Evolutionary conservation across 257 asterid species (phyloP), one percentile per base, ranked within the genome.

Genomic region (Nicotiana sylvestris): DNA sequence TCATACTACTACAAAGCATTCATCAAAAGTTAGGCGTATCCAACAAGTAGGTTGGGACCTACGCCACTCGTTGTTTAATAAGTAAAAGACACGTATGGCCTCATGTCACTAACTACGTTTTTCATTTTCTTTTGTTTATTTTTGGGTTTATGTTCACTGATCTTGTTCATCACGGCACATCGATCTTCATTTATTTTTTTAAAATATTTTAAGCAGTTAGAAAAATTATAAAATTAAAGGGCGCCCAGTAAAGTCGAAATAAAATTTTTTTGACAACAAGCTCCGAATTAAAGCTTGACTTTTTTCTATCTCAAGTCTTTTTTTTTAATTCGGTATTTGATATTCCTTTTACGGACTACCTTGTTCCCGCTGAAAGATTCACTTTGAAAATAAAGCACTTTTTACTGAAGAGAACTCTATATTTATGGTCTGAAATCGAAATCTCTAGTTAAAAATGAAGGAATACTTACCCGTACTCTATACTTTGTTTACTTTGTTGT

Each of bases 31-130:
- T 70, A 21, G 78, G 78, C 60, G 78, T 70, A 21, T 21, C 78
- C 49, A 43, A 43, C 60, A 70, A 70, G 60, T 21, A 70, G 60
- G 56, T 43, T 43, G n/a, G 58, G 37, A 43, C 21, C 43, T 21
- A 5, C 78, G 15, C 15, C 32, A 37, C 51, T 18, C 35, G 39
- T 25, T 25, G 7, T 12, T 3, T 46, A 21, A 17, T 2, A 72
- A 11, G 25, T 4, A 43, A 21, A 21, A 43, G 3, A 69, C 60
- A 72, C 80, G 62, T 74, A 74, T 74, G 27, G 79, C 61, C 79
- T 72, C n/a, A 43, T 46, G 79, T 72, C 79, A 74, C 79, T 74
- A 49, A 46, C 61, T 35, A 74, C 12, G 62, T 74, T 49, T 74
- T 49, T 3, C 39, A 46, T 12, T 49, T 25, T 25, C 25, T 27